Evolutionary conservation across 2,329 filamentous ascomycete genomes (phyloP).

Genomic region (Hypoxylon sp.): DNA sequence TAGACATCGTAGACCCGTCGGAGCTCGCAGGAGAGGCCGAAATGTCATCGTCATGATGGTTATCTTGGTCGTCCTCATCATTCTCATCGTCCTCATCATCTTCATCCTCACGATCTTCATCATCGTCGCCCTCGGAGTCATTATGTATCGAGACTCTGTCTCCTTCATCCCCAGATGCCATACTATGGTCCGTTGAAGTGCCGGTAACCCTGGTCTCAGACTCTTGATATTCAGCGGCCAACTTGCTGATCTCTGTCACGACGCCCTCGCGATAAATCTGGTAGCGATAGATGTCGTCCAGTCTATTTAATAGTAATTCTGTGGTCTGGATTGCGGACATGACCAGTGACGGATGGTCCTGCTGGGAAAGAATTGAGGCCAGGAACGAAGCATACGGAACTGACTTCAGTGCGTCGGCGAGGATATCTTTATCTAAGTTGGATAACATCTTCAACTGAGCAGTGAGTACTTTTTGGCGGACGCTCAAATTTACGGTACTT

Average conservation of each 20-base stretch:
- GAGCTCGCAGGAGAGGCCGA: slow-evolving; percentile 76
- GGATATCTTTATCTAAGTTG: slow-evolving; percentile 86
- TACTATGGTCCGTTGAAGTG: slow-evolving; percentile 47
- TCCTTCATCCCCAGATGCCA: slow-evolving; percentile 52
- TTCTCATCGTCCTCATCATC: slow-evolving; percentile 64
- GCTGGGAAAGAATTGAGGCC: slow-evolving; percentile 93
- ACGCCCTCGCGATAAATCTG: slow-evolving; percentile 98
- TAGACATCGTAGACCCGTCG: slow-evolving; percentile 72
- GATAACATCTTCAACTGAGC: slow-evolving; percentile 99
- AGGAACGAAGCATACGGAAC: slow-evolving; percentile 97
- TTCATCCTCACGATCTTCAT: slow-evolving; percentile 62
- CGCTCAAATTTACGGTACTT: slow-evolving; percentile 94
- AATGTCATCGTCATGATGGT: slow-evolving; percentile 65
- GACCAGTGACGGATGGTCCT: slow-evolving; percentile 89
- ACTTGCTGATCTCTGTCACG: slow-evolving; percentile 86
- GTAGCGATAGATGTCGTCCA: slow-evolving; percentile 91
- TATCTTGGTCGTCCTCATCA: slow-evolving; percentile 63
- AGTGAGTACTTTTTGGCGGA: slow-evolving; percentile 92
- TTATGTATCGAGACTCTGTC: slow-evolving; percentile 57
- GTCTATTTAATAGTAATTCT: slow-evolving; percentile 84
- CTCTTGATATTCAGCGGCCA: slow-evolving; percentile 68
- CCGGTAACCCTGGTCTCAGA: slow-evolving; percentile 50
- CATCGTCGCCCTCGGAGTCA: slow-evolving; percentile 63
- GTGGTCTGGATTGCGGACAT: slow-evolving; percentile 89
- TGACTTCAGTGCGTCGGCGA: slow-evolving; percentile 85